phyloP scores from a whole-genome alignment of 78 protist genomes.

The Thecamonas trahens region DNA sequence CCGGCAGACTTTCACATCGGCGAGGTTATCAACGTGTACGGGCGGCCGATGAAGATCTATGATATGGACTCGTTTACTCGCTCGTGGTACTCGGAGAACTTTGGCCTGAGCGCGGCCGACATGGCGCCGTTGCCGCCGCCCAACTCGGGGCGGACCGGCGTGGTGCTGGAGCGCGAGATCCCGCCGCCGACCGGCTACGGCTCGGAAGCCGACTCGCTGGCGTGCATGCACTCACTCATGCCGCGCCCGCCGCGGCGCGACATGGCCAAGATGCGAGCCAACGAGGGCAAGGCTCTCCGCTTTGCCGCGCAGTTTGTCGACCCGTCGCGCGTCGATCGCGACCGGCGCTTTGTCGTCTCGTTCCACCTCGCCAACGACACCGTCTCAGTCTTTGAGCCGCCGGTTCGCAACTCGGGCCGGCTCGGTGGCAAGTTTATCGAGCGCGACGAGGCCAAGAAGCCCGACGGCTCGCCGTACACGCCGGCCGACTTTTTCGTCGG shows the following conservation, averaged over 20 bases:
- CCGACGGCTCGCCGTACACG: neutral
- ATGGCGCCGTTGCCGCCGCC: neutral
- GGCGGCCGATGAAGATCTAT: neutral
- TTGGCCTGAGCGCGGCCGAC: too few species aligned
- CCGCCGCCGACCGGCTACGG: constrained; percentile 62
- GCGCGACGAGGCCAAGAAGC: constrained; percentile 5
- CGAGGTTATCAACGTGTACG: constrained; percentile 7
- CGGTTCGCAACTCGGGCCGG: constrained; percentile 54
- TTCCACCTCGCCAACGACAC: constrained; percentile 48
- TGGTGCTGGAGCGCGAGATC: neutral
- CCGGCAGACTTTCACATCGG: constrained; percentile 16
- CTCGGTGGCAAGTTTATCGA: constrained; percentile 57
- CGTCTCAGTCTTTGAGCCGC: constrained; percentile 43
- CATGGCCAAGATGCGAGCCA: constrained; percentile 11
- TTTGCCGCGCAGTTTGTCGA: constrained; percentile 22
- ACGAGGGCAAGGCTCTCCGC: constrained; percentile 21
- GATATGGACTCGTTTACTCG: constrained; percentile 34
- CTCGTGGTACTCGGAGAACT: constrained; percentile 7
- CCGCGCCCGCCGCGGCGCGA: constrained; percentile 56
- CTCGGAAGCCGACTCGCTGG: constrained; percentile 56
- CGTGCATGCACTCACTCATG: constrained; percentile 21
- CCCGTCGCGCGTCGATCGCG: constrained; percentile 19
- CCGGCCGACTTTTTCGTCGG: constrained; percentile 23
- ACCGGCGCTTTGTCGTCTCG: constrained; percentile 47
- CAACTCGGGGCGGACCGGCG: neutral